Base-by-base conservation (phyloP, 2,329 filamentous ascomycete species). In the Hortaea werneckii region DNA sequence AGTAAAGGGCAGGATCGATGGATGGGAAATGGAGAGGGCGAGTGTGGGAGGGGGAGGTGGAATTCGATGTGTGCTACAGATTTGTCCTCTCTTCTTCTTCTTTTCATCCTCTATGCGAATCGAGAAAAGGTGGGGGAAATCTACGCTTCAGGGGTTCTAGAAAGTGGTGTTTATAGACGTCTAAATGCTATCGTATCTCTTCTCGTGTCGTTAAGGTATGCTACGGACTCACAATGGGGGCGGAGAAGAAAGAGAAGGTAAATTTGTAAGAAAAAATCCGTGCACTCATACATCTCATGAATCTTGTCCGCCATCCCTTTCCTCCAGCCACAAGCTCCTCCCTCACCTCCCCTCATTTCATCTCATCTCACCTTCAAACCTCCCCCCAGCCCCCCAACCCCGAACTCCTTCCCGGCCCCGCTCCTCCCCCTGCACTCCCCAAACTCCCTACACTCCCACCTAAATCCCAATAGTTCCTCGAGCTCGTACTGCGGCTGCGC, bases 391-490 rank as follows among this genome's bases (percentile, higher is more conserved):
- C 82, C 11, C 85, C 85, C 6, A 77, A 78, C 1, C 54, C 58
- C 41, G 53, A 54, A 42, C 58, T 60, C 44, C 60, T 53, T 1
- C 53, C 56, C 34, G 50, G 58, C 34, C 56, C 60, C 20, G 20
- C 20, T 20, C 20, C 20, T 20, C 20, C 20, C 4, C 20, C 20
- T 20, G 20, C 20, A 43, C 60, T 61, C 20, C 69, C 68, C 3
- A 83, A 83, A 45, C 85, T 89, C 1, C 85, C 85, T 26, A 87
- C 76, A 56, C 81, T 88, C 5, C 80, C 81, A 27, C 87, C 87
- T 53, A 95, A 79, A 63, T 95, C 89, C 89, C 89, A 95, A 65
- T 94, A 95, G 62, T 94, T 87, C 44, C 87, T 72, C 40, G 82
- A 86, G 39, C 85, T 89, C 5, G 51, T 58, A 41, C 58, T 58